Conservation (phyloP, 2,329 filamentous ascomycete genomes). For the Arthrobotrys sphaeroides region DNA sequence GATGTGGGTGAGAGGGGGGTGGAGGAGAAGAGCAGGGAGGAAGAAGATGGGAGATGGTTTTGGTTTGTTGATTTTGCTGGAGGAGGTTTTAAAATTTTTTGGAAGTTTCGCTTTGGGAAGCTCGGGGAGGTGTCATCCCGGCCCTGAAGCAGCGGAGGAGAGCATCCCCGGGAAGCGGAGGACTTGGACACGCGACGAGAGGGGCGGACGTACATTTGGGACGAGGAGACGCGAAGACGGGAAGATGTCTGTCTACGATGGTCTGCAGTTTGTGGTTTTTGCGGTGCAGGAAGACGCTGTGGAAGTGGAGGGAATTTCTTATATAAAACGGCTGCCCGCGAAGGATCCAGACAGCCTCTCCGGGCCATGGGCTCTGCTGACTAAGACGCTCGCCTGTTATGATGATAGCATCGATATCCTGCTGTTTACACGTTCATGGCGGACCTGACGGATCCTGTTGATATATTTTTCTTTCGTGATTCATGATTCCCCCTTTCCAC, state of each 20-base stretch:
- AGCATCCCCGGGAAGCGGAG: not conserved
- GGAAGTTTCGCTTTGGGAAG: slow-evolving; percentile 31
- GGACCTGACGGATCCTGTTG: no score
- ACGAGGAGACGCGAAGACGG: not conserved
- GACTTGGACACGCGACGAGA: slow-evolving; percentile 9
- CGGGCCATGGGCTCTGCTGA: slow-evolving; percentile 1
- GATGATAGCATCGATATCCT: no score
- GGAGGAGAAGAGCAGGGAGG: no score
- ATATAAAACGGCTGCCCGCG: not conserved
- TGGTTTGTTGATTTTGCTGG: slow-evolving; percentile 21
- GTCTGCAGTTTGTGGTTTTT: not conserved
- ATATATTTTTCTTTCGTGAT: no score
- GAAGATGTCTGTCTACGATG: not conserved
- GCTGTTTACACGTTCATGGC: no score
- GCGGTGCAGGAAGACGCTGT: not conserved
- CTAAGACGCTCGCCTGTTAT: not conserved
- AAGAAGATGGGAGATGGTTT: slow-evolving; percentile 29
- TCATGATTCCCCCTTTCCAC: no score
- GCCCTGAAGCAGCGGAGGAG: not conserved
- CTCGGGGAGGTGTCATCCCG: slow-evolving; percentile 18
- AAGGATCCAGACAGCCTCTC: slow-evolving; percentile 1
- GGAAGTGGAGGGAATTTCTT: not conserved
- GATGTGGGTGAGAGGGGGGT: slow-evolving; percentile 27
- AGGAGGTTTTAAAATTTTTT: slow-evolving; percentile 27
- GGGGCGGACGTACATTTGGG: slow-evolving; percentile 10